Percentiles rank a stretch among this genome's conserved stretches.
Evolutionary conservation across 768 basidiomycete genomes (phyloP).

Genomic region (Lanmaoa pseudosensibilis): DNA sequence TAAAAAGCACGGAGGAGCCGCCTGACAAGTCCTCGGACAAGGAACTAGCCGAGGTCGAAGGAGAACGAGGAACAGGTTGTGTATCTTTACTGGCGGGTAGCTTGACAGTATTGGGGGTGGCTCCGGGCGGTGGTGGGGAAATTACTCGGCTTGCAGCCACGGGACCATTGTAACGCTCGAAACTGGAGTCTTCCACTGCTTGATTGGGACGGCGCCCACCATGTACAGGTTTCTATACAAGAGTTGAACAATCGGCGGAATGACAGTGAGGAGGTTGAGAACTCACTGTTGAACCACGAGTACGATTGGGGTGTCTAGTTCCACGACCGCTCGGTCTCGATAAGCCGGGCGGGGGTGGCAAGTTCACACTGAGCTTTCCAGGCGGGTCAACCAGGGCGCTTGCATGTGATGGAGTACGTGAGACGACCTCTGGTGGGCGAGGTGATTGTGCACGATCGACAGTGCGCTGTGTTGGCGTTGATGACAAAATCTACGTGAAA

Average conservation of each 20-base stretch:
- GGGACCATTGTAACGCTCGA: conserved; percentile 9
- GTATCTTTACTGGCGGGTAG: neutral
- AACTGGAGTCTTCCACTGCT: neutral
- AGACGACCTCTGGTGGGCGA: neutral
- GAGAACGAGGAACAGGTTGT: conserved; percentile 11
- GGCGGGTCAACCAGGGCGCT: neutral
- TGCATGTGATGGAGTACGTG: neutral
- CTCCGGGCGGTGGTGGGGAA: conserved; percentile 6
- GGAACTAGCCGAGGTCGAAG: conserved; percentile 7
- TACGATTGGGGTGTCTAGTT: neutral
- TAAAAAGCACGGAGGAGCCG: conserved; percentile 5
- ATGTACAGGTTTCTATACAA: conserved; percentile 3
- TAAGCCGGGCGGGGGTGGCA: conserved; percentile 15
- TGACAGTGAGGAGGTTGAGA: neutral
- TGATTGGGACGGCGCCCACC: neutral
- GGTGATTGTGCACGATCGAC: neutral
- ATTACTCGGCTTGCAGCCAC: neutral
- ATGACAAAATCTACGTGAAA: conserved; percentile 1
- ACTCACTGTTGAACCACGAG: conserved; percentile 3
- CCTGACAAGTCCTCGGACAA: conserved; percentile 22
- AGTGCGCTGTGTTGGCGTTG: neutral
- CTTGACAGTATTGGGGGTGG: conserved; percentile 7
- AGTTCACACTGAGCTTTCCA: neutral
- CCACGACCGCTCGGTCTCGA: neutral
- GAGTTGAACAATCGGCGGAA: neutral